These are phyloP conservation scores for Ophiostoma fasciatum DNA, from an alignment of 2,329 filamentous ascomycete genomes.

Conservation along the genomic window DNA sequence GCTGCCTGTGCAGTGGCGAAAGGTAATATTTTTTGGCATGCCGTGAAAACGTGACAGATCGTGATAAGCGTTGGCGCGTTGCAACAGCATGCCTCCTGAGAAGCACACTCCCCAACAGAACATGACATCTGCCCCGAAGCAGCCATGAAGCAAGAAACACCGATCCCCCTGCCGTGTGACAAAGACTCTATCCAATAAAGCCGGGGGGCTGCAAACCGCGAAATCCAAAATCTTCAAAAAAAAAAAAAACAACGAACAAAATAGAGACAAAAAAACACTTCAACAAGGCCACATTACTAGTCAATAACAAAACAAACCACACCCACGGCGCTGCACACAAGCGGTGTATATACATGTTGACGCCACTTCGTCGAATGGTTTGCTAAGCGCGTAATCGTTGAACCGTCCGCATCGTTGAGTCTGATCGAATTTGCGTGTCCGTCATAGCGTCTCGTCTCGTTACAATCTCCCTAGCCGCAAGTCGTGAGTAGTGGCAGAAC, in stretches of 20 bases:
- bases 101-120: too few relatives aligned
- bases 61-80: too few relatives aligned
- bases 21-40: too few relatives aligned
- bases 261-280: too few relatives aligned
- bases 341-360: neutral
- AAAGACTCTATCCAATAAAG: neutral
- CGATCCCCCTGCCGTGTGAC: neutral
- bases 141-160: too few relatives aligned
- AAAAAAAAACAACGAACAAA: slow-evolving; percentile 1
- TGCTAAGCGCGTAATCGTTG: slow-evolving; percentile 9
- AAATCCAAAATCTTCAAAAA: neutral
- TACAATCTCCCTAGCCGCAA: neutral
- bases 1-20: too few relatives aligned
- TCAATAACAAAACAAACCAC: neutral
- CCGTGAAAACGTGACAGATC: too few relatives aligned
- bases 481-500: neutral
- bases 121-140: too few relatives aligned
- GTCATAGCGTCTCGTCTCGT: slow-evolving; percentile 8
- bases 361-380: neutral
- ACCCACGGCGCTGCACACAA: neutral
- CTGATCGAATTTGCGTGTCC: slow-evolving; percentile 2
- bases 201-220: too few relatives aligned
- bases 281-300: neutral
- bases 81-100: too few relatives aligned
- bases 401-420: slow-evolving; percentile 5